Evolutionary conservation across 257 asterid genomes (phyloP).

Genomic region (Leonotis leonurus): DNA sequence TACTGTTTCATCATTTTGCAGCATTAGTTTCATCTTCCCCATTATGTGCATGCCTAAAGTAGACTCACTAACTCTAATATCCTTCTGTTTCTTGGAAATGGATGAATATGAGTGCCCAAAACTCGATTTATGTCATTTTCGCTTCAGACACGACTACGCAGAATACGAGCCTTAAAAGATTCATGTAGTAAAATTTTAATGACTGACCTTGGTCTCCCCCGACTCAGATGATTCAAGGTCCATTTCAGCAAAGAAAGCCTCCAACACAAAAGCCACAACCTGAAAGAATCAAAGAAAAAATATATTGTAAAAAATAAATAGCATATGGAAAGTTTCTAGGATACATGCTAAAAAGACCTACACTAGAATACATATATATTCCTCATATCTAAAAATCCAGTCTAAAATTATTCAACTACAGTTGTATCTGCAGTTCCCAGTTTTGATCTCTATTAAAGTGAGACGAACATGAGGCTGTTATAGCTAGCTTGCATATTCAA

Average conservation of each 20-base stretch:
- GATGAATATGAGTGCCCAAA: background rate
- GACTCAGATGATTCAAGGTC: slow-evolving; percentile 62
- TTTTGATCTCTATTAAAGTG: background rate
- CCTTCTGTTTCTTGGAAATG: background rate
- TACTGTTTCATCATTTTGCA: background rate
- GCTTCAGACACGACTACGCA: background rate
- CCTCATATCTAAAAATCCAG: background rate
- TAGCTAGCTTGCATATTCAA: background rate
- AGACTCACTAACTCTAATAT: background rate
- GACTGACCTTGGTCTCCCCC: slow-evolving; percentile 50
- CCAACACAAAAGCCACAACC: slow-evolving; percentile 97
- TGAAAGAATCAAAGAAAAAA: slow-evolving; percentile 24
- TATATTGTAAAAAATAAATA: background rate
- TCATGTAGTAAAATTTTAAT: background rate
- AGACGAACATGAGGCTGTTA: background rate
- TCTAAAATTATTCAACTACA: background rate
- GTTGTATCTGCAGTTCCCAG: background rate
- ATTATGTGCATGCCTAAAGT: background rate
- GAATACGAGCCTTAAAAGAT: background rate
- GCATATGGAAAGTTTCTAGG: background rate
- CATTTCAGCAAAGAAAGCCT: slow-evolving; percentile 97
- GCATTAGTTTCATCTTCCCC: background rate
- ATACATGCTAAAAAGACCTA: background rate
- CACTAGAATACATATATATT: background rate
- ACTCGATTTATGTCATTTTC: background rate